Evolutionary conservation across 805 yeast genomes (phyloP), one percentile per base, ranked within the genome.

Genomic region (Saccharomycopsis sp.): DNA sequence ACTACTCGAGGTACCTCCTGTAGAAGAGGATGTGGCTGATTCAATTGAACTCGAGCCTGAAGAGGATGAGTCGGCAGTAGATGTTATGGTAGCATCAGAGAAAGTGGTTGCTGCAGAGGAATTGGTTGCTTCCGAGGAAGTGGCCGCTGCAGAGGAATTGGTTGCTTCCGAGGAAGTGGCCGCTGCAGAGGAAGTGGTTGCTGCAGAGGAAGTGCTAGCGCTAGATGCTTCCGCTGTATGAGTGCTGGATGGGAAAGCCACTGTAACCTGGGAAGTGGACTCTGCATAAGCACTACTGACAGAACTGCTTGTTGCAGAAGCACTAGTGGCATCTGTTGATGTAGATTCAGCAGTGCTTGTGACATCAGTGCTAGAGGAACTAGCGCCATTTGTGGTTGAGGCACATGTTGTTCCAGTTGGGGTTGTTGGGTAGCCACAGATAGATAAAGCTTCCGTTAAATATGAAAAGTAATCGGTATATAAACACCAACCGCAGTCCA

Each of bases 401-500:
- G 62, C 61, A 64, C 72, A 68, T 2, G 53, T 16, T 21, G 72
- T 66, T 59, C 72, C 73, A 46, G 73, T 70, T 63, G 74, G 73
- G 29, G 65, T 64, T 41, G 70, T 64, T 16, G 68, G 62, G 16
- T 64, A 53, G 53, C 55, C 54, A 64, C 74, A 71, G 24, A 61
- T 67, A 20, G 61, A 65, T 51, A 70, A 57, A 7, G 73, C 68
- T 16, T 65, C 61, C 3, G 65, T 55, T 51, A 72, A 65, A 63
- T 62, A 70, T 1, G 62, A 54, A 24, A 67, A 68, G 62, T 71
- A 71, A 63, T 71, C 68, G 34, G 65, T 59, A 71, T 71, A 72
- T 55, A 72, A 61, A 57, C 74, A 71, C 75, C 74, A 71, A 51
- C 75, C 75, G 65, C 75, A 72, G 34, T 66, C 71, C 57, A 71